These are phyloP conservation scores for Pseudoneurospora amorphoporcata DNA, from an alignment of 495 filamentous ascomycete genomes.

Conservation along the genomic window DNA sequence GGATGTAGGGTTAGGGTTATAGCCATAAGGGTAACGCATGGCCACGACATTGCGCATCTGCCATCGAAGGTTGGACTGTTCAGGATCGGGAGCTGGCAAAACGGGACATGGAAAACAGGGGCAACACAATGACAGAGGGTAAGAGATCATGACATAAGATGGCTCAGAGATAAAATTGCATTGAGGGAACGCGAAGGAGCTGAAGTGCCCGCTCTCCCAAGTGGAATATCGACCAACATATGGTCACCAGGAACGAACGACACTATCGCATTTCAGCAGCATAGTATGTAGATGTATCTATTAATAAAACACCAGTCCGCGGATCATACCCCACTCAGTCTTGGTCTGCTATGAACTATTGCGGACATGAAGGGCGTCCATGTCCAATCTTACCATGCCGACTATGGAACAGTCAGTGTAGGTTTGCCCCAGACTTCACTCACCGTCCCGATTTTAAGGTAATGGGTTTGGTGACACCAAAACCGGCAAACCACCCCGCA, in stretches of 20 bases:
- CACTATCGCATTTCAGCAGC: neutral
- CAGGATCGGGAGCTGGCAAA: neutral
- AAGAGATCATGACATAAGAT: neutral
- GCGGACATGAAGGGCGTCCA: neutral
- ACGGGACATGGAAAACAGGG: neutral
- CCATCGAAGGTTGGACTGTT: neutral
- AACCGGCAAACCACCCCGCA: neutral
- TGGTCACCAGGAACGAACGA: neutral
- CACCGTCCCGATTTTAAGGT: neutral
- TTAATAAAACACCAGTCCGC: neutral
- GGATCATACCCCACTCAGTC: neutral
- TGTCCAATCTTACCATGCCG: neutral
- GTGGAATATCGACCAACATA: neutral
- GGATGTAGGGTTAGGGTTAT: neutral
- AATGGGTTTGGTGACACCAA: neutral
- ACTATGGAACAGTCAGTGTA: neutral
- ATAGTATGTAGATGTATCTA: neutral
- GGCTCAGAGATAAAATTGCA: neutral
- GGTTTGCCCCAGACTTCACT: neutral
- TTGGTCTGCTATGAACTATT: neutral
- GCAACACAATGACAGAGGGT: neutral
- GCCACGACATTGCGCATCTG: neutral
- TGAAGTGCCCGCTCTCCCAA: neutral
- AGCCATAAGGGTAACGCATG: neutral
- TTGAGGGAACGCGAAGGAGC: neutral